Evolutionary conservation across 495 filamentous ascomycete species (phyloP), one percentile per base, ranked within the genome.

Genomic region (Halenospora varia): DNA sequence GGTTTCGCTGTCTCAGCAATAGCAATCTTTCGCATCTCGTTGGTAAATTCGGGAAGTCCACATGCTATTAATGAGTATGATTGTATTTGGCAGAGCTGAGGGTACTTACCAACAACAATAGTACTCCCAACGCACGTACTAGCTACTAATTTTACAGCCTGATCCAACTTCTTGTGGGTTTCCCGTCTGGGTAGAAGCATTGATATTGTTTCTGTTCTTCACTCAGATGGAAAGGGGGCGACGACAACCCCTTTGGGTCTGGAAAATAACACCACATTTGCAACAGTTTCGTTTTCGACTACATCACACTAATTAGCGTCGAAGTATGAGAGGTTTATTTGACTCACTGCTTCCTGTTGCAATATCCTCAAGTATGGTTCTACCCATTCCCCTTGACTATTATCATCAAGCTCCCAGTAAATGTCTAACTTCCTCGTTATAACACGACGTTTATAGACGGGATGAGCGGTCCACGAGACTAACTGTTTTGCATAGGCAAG

Each of bases 361-460:
- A 57, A 24, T 2, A 10, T 25, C 20, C 10, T 3, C 3, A 57
- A 3, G 6, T 22, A 51, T 4, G 25, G 18, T 3, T 15, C 4
- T 2, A 25, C 48, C 51, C 56, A 59, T 2, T 59, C 41, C 19
- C 47, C 10, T 18, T 59, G 49, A 15, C 1, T 2, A 39, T 59
- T 59, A 2, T 53, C 47, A 9, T 59, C 56, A 13, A 59, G n/a
- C 2, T 19, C 24, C 51, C 56, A 59, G 18, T 29, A 53, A 2
- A 59, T 8, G 44, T 59, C 44, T 4, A 59, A 11, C 25, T 59
- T 59, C 11, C 56, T 11, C 10, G 56, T 53, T 15, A 54, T 40
- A 9, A 48, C 13, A 1, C 26, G 15, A 3, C 11, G 8, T n/a
- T 18, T 10, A 20, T 39, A 24, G 10, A 6, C 1, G 2, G 24